Evolutionary conservation across 345 rosid genomes (phyloP).

Genomic region (Eucalyptus erythrocorys): DNA sequence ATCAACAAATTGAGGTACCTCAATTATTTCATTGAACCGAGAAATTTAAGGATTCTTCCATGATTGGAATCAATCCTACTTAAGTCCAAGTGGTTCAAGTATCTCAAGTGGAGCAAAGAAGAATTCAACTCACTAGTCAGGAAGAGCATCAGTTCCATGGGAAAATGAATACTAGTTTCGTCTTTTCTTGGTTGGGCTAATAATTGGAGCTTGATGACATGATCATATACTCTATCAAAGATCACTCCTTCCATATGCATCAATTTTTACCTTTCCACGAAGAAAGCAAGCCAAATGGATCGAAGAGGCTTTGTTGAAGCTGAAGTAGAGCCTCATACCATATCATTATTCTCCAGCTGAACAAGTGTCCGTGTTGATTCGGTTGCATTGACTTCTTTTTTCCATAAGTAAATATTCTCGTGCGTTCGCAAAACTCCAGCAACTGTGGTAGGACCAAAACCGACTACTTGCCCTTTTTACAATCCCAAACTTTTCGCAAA

Average conservation of each 20-base stretch:
- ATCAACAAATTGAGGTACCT: background rate
- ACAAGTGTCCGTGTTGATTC: too few species aligned
- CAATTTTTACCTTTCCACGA: background rate
- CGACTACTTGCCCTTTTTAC: too few species aligned
- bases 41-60: background rate
- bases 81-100: background rate
- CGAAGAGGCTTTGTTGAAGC: background rate
- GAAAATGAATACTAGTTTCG: background rate
- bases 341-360: too few species aligned
- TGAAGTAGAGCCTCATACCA: background rate
- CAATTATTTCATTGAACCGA: background rate
- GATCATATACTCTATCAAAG: background rate
- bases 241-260: background rate
- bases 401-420: too few species aligned
- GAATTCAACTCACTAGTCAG: rapidly evolving
- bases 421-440: too few species aligned
- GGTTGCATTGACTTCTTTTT: too few species aligned
- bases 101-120: background rate
- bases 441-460: too few species aligned
- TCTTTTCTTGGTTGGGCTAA: background rate
- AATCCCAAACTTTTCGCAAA: too few species aligned
- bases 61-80: background rate
- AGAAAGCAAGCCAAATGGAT: background rate
- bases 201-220: background rate
- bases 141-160: background rate